These are phyloP conservation scores for Blakeslea trispora DNA, from an alignment of 371 early-diverging fungal species.

Conservation along the genomic window DNA sequence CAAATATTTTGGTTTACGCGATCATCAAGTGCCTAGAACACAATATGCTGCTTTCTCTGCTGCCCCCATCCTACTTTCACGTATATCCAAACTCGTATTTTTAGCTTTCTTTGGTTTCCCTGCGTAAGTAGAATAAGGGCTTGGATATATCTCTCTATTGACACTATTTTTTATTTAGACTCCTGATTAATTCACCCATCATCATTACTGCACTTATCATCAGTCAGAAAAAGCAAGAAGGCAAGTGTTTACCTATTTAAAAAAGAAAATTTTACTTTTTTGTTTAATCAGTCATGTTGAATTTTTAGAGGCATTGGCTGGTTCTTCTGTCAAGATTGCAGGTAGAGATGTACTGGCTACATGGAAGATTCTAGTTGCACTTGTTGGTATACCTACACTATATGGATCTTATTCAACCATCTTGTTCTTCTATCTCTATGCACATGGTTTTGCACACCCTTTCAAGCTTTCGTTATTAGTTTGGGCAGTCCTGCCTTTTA, in stretches of 20 bases:
- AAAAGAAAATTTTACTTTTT: background rate
- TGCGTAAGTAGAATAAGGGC: conserved; percentile 35
- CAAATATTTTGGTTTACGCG: conserved; percentile 78
- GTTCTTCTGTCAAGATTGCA: conserved; percentile 80
- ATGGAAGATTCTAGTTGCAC: conserved; percentile 79
- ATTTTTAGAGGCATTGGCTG: conserved; percentile 69
- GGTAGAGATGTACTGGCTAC: conserved; percentile 88
- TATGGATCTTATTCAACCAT: conserved; percentile 59
- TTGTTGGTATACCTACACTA: conserved; percentile 63
- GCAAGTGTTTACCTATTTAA: no score
- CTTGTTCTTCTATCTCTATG: conserved; percentile 25
- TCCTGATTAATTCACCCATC: conserved; percentile 66
- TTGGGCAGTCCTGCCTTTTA: conserved; percentile 48
- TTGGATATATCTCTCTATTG: conserved; percentile 8
- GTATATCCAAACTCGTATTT: conserved; percentile 57
- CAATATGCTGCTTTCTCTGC: conserved; percentile 57
- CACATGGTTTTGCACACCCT: conserved; percentile 14
- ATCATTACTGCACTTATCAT: conserved; percentile 54
- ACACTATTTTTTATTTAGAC: conserved; percentile 30
- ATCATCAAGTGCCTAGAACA: conserved; percentile 83
- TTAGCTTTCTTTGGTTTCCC: conserved; percentile 71
- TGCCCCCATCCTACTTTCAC: conserved; percentile 51
- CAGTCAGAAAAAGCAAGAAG: conserved; percentile 63
- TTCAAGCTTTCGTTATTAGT: conserved; percentile 23
- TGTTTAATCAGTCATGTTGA: background rate